Conservation (phyloP, 805 yeast species). For the Candida piceae region DNA sequence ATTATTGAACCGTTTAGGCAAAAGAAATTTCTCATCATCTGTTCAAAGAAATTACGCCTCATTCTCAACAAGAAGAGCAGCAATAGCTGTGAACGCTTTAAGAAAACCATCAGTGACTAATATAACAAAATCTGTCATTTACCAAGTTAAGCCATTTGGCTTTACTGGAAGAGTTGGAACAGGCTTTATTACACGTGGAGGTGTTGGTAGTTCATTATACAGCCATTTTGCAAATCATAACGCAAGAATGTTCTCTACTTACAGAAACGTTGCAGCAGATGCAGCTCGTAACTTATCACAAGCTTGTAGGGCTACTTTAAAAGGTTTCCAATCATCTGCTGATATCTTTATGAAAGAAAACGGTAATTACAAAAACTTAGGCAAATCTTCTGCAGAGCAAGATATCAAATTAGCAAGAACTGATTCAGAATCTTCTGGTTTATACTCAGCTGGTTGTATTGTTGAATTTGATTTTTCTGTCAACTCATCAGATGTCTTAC, state of each 20-base stretch:
- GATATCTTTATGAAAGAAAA: slow-evolving; percentile 12
- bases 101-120: slow-evolving; percentile 13
- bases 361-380: slow-evolving; percentile 18
- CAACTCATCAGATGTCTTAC: slow-evolving; percentile 7
- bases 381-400: slow-evolving; percentile 25
- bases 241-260: slow-evolving; percentile 35
- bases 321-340: slow-evolving; percentile 29
- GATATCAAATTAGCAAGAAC: slow-evolving; percentile 32
- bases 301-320: slow-evolving; percentile 35
- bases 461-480: slow-evolving; percentile 52
- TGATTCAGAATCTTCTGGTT: slow-evolving; percentile 23
- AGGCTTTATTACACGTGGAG: slow-evolving; percentile 15
- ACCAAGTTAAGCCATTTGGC: slow-evolving; percentile 27
- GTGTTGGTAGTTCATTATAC: slow-evolving; percentile 27
- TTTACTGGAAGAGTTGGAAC: slow-evolving; percentile 17
- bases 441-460: slow-evolving; percentile 38
- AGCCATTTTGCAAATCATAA: slow-evolving; percentile 32
- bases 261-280: slow-evolving; percentile 41
- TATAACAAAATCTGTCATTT: slow-evolving; percentile 16
- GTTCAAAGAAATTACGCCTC: slow-evolving; percentile 11
- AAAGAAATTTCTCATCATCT: slow-evolving; percentile 26
- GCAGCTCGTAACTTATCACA: slow-evolving; percentile 56
- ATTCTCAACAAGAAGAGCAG: slow-evolving; percentile 10
- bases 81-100: slow-evolving; percentile 2
- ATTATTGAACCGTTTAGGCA: slow-evolving; percentile 12